These are phyloP conservation scores for Nakaseomyces glabratus DNA, from an alignment of 1,139 yeast genomes.

Conservation along the genomic window DNA sequence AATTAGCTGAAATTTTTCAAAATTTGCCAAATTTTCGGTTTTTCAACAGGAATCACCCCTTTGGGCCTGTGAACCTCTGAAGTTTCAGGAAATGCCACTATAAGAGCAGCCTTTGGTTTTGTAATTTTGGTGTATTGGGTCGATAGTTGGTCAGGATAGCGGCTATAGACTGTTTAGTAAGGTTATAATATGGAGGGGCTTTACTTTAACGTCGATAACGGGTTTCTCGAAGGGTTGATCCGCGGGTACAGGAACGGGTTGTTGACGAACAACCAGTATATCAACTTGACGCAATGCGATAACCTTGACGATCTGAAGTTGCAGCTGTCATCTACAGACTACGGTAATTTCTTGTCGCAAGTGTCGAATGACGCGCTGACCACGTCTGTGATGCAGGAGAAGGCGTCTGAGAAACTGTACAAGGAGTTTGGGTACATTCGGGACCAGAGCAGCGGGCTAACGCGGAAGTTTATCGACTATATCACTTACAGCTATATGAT, in stretches of 20 bases:
- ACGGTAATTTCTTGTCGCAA: conserved; percentile 81
- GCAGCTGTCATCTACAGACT: conserved; percentile 91
- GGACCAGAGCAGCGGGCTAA: conserved; percentile 72
- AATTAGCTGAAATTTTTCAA: too few species aligned
- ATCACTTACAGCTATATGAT: conserved; percentile 97
- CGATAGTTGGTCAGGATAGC: too few species aligned
- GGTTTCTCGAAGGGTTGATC: conserved; percentile 88
- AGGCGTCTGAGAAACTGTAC: conserved; percentile 64
- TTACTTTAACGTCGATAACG: conserved; percentile 76
- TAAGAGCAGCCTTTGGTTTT: too few species aligned
- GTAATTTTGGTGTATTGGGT: too few species aligned
- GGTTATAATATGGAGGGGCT: conserved; percentile 87
- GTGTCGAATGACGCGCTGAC: conserved; percentile 78
- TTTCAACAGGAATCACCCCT: too few species aligned
- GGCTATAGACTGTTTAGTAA: not conserved
- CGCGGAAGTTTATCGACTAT: conserved; percentile 77
- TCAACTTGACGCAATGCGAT: conserved; percentile 92
- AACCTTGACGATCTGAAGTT: conserved; percentile 86
- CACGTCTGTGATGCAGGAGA: conserved; percentile 63
- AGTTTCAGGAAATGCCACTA: too few species aligned
- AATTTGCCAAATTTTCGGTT: too few species aligned
- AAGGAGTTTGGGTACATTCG: conserved; percentile 80
- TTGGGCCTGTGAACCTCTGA: too few species aligned
- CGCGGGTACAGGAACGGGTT: conserved; percentile 90
- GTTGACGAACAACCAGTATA: conserved; percentile 66